A percentile compares a stretch with the other conserved stretches of the same genome.
phyloP scores from a whole-genome alignment of 2,329 filamentous ascomycete genomes.

The Hymenoscyphus scutula region DNA sequence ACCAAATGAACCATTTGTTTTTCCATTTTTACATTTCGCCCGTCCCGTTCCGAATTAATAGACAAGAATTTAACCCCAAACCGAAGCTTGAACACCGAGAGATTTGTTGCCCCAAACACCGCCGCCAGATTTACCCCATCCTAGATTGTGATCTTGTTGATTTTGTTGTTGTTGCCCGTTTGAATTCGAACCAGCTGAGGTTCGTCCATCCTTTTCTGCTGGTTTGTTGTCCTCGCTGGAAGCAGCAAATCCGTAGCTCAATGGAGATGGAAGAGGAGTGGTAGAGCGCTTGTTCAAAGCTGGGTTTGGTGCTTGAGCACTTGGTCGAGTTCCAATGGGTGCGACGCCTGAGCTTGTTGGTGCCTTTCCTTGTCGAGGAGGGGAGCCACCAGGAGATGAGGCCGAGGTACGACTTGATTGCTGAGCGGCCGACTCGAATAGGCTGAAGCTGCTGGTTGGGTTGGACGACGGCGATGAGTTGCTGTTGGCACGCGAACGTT shows the following conservation, averaged over 20 bases:
- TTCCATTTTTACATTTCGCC: conserved; percentile 15
- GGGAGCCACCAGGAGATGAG: conserved; percentile 81
- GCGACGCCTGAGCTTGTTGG: conserved; percentile 67
- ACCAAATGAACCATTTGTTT: conserved; percentile 3
- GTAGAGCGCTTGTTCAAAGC: conserved; percentile 70
- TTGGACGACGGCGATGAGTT: conserved; percentile 79
- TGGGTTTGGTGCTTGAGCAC: conserved; percentile 55
- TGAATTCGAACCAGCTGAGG: conserved; percentile 60
- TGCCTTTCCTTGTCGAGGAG: conserved; percentile 66
- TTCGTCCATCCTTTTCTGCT: conserved; percentile 40
- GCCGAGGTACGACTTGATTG: conserved; percentile 76
- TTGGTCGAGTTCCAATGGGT: conserved; percentile 88
- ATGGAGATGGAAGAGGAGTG: conserved; percentile 86
- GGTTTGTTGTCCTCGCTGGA: conserved; percentile 50
- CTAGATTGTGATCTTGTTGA: conserved; percentile 44
- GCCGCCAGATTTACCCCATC: conserved; percentile 73
- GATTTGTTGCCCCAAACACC: conserved; percentile 84
- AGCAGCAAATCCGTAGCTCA: conserved; percentile 68
- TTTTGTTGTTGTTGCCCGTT: conserved; percentile 36
- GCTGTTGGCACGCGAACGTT: conserved; percentile 72
- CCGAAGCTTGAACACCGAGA: conserved; percentile 84
- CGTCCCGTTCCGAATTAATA: conserved; percentile 7
- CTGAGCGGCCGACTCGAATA: conserved; percentile 60
- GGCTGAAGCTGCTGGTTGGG: conserved; percentile 54
- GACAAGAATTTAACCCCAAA: conserved; percentile 73